phyloP scores from a whole-genome alignment of 2,329 filamentous ascomycete species.

The Sphaerulina musiva region DNA sequence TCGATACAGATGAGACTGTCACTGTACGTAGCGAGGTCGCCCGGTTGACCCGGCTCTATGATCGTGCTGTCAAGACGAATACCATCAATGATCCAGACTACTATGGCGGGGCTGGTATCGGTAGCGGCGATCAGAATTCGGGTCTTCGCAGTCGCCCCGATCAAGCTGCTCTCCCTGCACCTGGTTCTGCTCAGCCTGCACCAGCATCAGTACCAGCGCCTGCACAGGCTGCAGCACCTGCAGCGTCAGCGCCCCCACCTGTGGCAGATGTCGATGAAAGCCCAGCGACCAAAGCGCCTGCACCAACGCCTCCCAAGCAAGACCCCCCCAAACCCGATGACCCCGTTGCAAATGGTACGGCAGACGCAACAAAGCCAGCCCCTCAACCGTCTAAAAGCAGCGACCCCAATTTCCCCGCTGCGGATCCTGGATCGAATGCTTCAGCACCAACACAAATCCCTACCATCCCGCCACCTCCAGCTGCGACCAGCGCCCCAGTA shows the following conservation, averaged over 20 bases:
- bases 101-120: slow-evolving; percentile 31
- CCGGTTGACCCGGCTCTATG: slow-evolving; percentile 35
- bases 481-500: background rate
- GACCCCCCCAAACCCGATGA: background rate
- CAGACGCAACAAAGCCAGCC: background rate
- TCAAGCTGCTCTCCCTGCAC: slow-evolving; percentile 11
- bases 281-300: slow-evolving; percentile 23
- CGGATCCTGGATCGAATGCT: background rate
- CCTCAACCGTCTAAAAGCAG: background rate
- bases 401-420: background rate
- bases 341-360: background rate
- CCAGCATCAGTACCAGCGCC: background rate
- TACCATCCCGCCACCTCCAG: background rate
- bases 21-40: slow-evolving; percentile 38
- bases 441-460: background rate
- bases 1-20: slow-evolving; percentile 40
- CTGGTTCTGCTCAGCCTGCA: slow-evolving; percentile 10
- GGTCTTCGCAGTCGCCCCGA: slow-evolving; percentile 20
- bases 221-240: slow-evolving; percentile 4
- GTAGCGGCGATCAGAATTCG: slow-evolving; percentile 23
- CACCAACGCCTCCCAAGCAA: slow-evolving; percentile 6
- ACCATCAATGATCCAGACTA: slow-evolving; percentile 38
- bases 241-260: slow-evolving; percentile 3
- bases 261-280: slow-evolving; percentile 27
- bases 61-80: slow-evolving; percentile 35